Conservation (phyloP, 192 early-diverging fungal genomes). For the Backusella circina region DNA sequence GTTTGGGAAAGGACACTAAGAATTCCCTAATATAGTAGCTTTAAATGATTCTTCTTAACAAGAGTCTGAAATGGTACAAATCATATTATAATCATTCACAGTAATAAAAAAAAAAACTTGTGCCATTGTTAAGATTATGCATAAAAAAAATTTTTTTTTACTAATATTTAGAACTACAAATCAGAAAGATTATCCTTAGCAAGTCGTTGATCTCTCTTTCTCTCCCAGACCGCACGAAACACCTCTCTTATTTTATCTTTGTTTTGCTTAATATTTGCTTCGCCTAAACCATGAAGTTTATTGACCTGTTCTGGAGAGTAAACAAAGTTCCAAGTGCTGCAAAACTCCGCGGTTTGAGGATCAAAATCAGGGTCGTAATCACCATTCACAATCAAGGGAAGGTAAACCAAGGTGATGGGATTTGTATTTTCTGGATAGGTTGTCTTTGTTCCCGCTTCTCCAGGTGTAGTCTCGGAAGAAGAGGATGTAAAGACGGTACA, state of each 20-base stretch:
- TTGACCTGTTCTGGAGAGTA: constrained; percentile 62
- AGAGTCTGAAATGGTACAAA: neutral
- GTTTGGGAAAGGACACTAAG: neutral
- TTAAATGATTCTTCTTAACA: neutral
- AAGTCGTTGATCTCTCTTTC: constrained; percentile 36
- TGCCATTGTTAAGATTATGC: neutral
- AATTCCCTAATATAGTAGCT: neutral
- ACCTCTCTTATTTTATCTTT: constrained; percentile 42
- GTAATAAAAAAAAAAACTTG: too few relatives aligned
- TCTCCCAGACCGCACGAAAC: constrained; percentile 40
- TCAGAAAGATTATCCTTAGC: neutral
- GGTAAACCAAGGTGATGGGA: constrained; percentile 52
- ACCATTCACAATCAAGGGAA: constrained; percentile 60
- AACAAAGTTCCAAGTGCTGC: constrained; percentile 64
- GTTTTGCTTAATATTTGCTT: constrained; percentile 50
- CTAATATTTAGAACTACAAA: neutral
- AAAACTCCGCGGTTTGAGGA: constrained; percentile 58
- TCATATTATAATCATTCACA: neutral
- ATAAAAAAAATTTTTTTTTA: neutral
- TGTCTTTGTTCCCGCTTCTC: neutral
- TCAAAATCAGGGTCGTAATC: constrained; percentile 48
- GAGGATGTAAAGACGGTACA: constrained; percentile 49
- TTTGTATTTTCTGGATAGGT: constrained; percentile 19
- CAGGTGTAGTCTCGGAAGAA: constrained; percentile 23
- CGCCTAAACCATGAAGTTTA: constrained; percentile 51